Evolutionary conservation across 306 rosid species (phyloP).

Genomic region (Prunus mongolica): DNA sequence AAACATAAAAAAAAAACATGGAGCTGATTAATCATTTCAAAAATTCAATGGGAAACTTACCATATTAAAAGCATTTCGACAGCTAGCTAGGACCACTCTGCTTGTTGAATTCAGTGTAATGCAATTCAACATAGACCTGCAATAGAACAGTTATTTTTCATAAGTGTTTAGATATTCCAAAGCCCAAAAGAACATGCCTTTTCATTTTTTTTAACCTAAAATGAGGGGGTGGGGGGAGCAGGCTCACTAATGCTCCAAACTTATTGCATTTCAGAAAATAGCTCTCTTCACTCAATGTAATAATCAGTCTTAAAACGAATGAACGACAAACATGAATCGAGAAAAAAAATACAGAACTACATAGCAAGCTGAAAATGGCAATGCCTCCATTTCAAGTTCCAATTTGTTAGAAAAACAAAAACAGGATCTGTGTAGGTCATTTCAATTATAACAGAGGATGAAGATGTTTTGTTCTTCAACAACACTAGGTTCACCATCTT

Average conservation of each 20-base stretch:
- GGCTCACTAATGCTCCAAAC: neutral
- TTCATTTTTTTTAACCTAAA: neutral
- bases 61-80: constrained; percentile 95
- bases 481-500: neutral
- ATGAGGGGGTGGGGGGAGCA: neutral
- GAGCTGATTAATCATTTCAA: constrained; percentile 6
- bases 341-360: neutral
- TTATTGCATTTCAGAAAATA: neutral
- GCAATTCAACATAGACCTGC: constrained; percentile 97
- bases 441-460: neutral
- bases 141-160: constrained; percentile 12
- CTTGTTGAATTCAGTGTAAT: constrained; percentile 81
- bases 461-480: neutral
- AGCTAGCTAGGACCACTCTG: constrained; percentile 89
- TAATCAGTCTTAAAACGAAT: neutral
- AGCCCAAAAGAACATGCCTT: neutral
- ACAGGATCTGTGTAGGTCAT: neutral
- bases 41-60: constrained; percentile 38
- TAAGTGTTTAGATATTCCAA: constrained; percentile 5
- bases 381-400: neutral
- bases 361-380: neutral
- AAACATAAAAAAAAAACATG: neutral
- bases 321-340: neutral
- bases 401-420: neutral
- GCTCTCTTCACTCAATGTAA: too few species aligned